Evolutionary conservation across 352 stramenopile species (phyloP), one percentile per base, ranked within the genome.

Genomic region (Pythium guiyangense): DNA sequence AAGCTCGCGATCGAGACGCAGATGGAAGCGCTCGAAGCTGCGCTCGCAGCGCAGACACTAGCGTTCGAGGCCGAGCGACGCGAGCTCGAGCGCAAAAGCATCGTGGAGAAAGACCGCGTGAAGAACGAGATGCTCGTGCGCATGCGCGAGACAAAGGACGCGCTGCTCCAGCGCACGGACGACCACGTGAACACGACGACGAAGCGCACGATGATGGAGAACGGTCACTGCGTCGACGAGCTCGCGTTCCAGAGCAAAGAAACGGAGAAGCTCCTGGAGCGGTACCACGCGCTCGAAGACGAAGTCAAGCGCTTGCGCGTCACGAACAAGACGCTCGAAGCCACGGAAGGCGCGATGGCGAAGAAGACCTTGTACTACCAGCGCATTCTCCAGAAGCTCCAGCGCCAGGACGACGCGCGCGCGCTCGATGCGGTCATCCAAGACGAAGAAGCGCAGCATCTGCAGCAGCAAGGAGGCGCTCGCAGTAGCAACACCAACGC

Each of bases 131-230:
- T 94, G 60, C 60, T 91, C 6, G 45, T 58, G 6, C 63, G 68
- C 39, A 74, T 83, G 64, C 67, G 74, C 35, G 69, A 71, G 47
- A 76, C 74, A 9, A 86, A 86, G 51, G 57, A 84, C 17, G 79
- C 74, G 42, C 56, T 92, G 6, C 54, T 89, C 49, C 44, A 67
- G 20, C 68, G 73, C 20, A 88, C 79, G 0, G 79, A 89, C 15
- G 78, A 83, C 26, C 81, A 94, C 60, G 63, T 89, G 4, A 71
- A 74, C 25, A 84, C 77, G 6, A 78, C 79, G 1, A 92, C 80
- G 6, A 85, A 90, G 62, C 77, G 84, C 43, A 92, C 75, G 26
- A 84, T 92, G 68, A 69, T 90, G 52, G 84, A 94, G 52, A 92
- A 90, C 54, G 84, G 84, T 39, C 80, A 90, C 47, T 78, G 85